phyloP scores from a whole-genome alignment of 1,284 basidiomycete genomes.

The Austroboletus novae-zelandiae region DNA sequence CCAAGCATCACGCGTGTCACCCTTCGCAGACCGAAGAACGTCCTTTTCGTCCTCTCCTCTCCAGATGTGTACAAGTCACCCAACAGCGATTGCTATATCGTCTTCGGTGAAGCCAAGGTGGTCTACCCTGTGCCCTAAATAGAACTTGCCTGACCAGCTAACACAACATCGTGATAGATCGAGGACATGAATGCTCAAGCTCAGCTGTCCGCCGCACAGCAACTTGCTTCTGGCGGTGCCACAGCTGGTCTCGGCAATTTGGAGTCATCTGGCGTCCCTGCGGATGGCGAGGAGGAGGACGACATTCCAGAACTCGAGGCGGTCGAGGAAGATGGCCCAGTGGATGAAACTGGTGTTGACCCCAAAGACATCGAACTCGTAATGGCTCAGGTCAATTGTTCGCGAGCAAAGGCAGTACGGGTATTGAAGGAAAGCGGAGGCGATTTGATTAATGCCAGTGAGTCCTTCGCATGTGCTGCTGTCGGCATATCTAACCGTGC shows the following conservation, averaged over 20 bases:
- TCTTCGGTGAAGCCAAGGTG: conserved; percentile 97
- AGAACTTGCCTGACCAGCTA: not conserved
- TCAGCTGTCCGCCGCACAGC: conserved; percentile 82
- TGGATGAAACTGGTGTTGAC: conserved; percentile 83
- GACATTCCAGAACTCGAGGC: conserved; percentile 83
- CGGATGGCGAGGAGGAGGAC: conserved; percentile 67
- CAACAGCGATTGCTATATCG: conserved; percentile 97
- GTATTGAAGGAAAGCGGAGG: conserved; percentile 87
- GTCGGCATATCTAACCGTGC: conserved; percentile 52
- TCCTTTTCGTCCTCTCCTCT: conserved; percentile 89
- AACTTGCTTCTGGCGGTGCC: conserved; percentile 59
- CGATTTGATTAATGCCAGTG: conserved; percentile 93
- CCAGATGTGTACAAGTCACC: conserved; percentile 99
- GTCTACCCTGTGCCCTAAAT: conserved; percentile 11
- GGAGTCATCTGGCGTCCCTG: conserved; percentile 50
- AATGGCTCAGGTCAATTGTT: conserved; percentile 82
- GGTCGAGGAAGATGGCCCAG: conserved; percentile 71
- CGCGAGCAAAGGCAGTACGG: conserved; percentile 84
- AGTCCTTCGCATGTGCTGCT: conserved; percentile 37
- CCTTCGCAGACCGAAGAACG: conserved; percentile 91
- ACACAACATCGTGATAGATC: conserved; percentile 46
- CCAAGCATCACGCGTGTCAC: conserved; percentile 94
- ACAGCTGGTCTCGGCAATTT: conserved; percentile 50
- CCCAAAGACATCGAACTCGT: conserved; percentile 96
- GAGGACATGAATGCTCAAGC: conserved; percentile 91